These are phyloP conservation scores for Kalmusia sp. DNA, from an alignment of 2,329 filamentous ascomycete species.

Conservation along the genomic window DNA sequence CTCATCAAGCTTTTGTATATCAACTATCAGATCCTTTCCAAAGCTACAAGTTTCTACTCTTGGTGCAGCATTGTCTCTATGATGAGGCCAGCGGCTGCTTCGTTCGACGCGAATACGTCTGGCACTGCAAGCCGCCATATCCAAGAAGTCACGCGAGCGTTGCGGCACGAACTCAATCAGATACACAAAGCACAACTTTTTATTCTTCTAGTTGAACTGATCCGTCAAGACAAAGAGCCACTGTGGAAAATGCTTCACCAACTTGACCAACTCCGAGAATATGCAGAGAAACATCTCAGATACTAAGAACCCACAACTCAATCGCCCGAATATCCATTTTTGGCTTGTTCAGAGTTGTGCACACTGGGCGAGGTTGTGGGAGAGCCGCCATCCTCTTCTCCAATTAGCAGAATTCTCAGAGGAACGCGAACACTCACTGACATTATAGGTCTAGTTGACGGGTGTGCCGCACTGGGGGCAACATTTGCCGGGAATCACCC, in stretches of 20 bases:
- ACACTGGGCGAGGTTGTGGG: constrained; percentile 14
- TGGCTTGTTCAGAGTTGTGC: constrained; percentile 13
- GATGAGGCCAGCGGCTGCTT: too few relatives aligned
- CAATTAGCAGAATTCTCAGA: constrained; percentile 8
- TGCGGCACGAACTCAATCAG: too few relatives aligned
- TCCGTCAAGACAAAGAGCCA: constrained; percentile 1
- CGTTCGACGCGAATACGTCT: too few relatives aligned
- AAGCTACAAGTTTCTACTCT: too few relatives aligned
- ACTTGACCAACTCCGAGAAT: constrained; percentile 9
- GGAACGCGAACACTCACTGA: constrained; percentile 5
- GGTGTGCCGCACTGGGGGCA: constrained; percentile 49
- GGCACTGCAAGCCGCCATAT: too few relatives aligned
- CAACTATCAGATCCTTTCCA: too few relatives aligned
- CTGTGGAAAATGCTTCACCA: constrained; percentile 7
- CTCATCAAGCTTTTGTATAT: too few relatives aligned
- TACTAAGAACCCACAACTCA: constrained; percentile 23
- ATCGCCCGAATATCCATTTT: constrained; percentile 11
- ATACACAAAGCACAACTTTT: constrained; percentile 6
- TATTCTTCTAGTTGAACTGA: constrained; percentile 6
- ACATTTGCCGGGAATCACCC: constrained; percentile 50
- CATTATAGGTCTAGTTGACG: constrained; percentile 37
- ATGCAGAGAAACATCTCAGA: constrained; percentile 24
- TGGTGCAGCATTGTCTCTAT: too few relatives aligned
- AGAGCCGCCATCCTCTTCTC: background rate
- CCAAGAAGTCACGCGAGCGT: too few relatives aligned